phyloP scores from a whole-genome alignment of 1,139 yeast genomes.

The Kluyveromyces marxianus region DNA sequence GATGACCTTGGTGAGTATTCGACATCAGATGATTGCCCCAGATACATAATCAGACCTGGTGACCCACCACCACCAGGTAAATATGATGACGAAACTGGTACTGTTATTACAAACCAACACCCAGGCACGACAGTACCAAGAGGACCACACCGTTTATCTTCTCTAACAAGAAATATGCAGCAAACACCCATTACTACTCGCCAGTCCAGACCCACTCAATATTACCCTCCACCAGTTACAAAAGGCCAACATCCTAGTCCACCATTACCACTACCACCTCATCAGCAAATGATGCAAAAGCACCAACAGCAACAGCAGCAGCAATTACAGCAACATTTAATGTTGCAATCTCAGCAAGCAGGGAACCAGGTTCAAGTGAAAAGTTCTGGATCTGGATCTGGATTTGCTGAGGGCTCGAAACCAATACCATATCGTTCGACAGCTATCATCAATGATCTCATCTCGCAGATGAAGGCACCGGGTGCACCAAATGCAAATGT shows the following conservation, averaged over 20 bases:
- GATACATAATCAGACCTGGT: constrained; percentile 44
- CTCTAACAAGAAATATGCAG: constrained; percentile 13
- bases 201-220: constrained; percentile 8
- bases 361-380: constrained; percentile 22
- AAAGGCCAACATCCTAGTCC: constrained; percentile 2
- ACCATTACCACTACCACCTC: constrained; percentile 4
- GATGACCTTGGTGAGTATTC: constrained; percentile 77
- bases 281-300: constrained; percentile 10
- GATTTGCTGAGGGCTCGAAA: constrained; percentile 4
- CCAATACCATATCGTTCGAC: constrained; percentile 21
- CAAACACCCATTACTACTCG: constrained; percentile 4
- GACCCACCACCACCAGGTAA: constrained; percentile 32
- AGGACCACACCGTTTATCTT: constrained; percentile 18
- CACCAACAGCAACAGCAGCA: constrained; percentile 19
- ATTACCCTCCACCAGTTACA: constrained; percentile 7
- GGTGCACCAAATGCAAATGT: constrained; percentile 17
- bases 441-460: constrained; percentile 19
- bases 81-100: constrained; percentile 28
- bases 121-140: constrained; percentile 19
- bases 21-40: constrained; percentile 51
- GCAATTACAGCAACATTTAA: constrained; percentile 20
- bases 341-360: constrained; percentile 30
- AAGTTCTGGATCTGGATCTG: constrained; percentile 11
- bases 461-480: constrained; percentile 23
- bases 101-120: constrained; percentile 21